These are phyloP conservation scores for Penicillium frequentans DNA, from an alignment of 2,329 filamentous ascomycete species.

Conservation along the genomic window DNA sequence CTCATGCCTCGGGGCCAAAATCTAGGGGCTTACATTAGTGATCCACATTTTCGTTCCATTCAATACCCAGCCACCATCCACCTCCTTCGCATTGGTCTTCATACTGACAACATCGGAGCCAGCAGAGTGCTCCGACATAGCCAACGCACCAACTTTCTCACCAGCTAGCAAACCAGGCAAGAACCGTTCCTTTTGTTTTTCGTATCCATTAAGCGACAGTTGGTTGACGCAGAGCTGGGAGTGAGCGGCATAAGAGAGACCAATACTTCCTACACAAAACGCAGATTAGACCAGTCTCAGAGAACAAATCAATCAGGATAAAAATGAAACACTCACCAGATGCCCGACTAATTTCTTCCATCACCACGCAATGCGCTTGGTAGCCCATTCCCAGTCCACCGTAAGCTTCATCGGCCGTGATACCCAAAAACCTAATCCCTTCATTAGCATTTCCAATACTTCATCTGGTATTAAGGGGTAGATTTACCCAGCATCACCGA, in stretches of 20 bases:
- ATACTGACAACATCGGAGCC: conserved; percentile 95
- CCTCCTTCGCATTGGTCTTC: conserved; percentile 78
- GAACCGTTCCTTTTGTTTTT: conserved; percentile 76
- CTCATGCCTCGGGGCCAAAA: not conserved
- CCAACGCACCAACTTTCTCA: conserved; percentile 78
- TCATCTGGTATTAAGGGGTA: not conserved
- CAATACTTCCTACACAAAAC: conserved; percentile 45
- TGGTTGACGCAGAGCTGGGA: conserved; percentile 97
- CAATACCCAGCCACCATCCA: conserved; percentile 81
- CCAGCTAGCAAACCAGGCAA: conserved; percentile 81
- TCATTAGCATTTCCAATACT: not conserved
- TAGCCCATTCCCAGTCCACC: conserved; percentile 91
- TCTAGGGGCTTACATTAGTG: conserved; percentile 67
- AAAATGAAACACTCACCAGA: conserved; percentile 54
- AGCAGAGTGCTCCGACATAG: conserved; percentile 91
- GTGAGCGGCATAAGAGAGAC: conserved; percentile 90
- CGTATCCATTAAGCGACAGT: conserved; percentile 80
- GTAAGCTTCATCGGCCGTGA: conserved; percentile 89
- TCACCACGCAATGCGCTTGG: conserved; percentile 91
- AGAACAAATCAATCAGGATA: too few species aligned
- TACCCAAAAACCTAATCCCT: conserved; percentile 68
- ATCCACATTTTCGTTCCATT: conserved; percentile 99
- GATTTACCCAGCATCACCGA: conserved; percentile 73
- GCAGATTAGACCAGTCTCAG: not conserved
- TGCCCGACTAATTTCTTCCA: conserved; percentile 91